Base-by-base conservation (phyloP, 1,284 basidiomycete species). In the Cystobasidium sp. region DNA sequence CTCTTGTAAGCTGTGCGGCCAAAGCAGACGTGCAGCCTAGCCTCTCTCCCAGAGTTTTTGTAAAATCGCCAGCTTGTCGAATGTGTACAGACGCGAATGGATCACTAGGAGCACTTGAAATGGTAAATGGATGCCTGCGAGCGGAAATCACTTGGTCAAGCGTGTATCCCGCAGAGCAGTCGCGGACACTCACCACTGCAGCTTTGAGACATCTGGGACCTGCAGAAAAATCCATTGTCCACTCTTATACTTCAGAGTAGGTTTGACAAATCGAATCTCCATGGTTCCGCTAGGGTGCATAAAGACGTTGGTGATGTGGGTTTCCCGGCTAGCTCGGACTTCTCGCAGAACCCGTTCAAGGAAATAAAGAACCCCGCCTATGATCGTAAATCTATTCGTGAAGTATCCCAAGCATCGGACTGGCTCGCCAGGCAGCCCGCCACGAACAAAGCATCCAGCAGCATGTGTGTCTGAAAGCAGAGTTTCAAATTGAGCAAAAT, bases 221-320 rank as follows among this genome's bases (percentile, higher is more conserved):
- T 93, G 90, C 77, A 94, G 84, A 84, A 93, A 94, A 44, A 94
- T 84, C 93, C 93, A 95, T 84, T 94, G 92, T 18, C 93, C 93
- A 43, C 92, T 87, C 59, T 89, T 90, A 82, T 94, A 94, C 81
- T 90, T 92, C 86, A 94, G 91, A 80, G 89, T 90, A 9, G 91
- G 90, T 84, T 94, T 94, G 81, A 89, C 83, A 80, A 95, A 93
- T 68, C 92, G 90, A 55, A 95, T 85, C 81, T 95, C 92, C 90
- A 94, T 93, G 20, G 91, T 91, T 78, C 90, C 89, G 86, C 80
- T 79, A 44, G 81, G 83, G 76, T 83, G 80, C 55, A 81, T 75
- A 53, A 68, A 63, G 51, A 62, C 90, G 82, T 91, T 91, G 64
- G 88, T 89, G 63, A 95, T 85, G 59, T 87, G 85, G 31, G 93